A percentile compares a stretch with the other conserved stretches of the same genome.
Conservation (phyloP, 2,329 filamentous ascomycete species). For the Verticillium alfalfae region DNA sequence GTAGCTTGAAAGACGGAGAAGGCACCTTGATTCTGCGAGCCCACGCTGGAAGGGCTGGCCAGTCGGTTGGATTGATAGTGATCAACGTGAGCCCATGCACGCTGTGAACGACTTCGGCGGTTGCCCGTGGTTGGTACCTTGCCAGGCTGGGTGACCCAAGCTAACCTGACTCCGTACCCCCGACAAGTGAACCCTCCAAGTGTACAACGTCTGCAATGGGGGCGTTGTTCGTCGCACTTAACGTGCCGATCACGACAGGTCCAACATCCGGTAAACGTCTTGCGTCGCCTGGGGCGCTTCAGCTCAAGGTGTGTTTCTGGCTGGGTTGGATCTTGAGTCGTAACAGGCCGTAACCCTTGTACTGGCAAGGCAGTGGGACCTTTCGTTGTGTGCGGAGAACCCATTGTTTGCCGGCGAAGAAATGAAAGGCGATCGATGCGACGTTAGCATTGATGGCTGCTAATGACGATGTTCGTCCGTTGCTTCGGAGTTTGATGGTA, state of each 20-base stretch:
- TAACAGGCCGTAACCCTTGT: background rate
- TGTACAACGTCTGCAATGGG: conserved; percentile 14
- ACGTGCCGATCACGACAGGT: conserved; percentile 28
- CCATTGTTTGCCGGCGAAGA: background rate
- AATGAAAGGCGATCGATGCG: background rate
- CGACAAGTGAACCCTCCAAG: conserved; percentile 1
- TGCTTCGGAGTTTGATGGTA: background rate
- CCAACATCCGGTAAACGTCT: conserved; percentile 27
- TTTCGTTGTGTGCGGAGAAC: background rate
- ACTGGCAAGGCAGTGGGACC: background rate
- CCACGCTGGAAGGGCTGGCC: background rate
- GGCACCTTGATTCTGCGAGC: background rate
- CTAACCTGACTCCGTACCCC: conserved; percentile 2
- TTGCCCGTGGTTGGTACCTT: background rate
- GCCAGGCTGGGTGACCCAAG: background rate
- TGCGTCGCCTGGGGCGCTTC: conserved; percentile 3
- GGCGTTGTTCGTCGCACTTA: conserved; percentile 25
- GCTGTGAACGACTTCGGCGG: background rate
- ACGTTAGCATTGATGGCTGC: background rate
- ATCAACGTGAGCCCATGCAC: background rate
- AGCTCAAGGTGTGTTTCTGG: background rate
- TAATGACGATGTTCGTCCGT: background rate
- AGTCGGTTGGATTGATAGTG: background rate
- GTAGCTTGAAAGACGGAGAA: background rate
- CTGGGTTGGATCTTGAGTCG: background rate